Base-by-base conservation (phyloP, 2,329 filamentous ascomycete species). In the Knoxdaviesia capensis region DNA sequence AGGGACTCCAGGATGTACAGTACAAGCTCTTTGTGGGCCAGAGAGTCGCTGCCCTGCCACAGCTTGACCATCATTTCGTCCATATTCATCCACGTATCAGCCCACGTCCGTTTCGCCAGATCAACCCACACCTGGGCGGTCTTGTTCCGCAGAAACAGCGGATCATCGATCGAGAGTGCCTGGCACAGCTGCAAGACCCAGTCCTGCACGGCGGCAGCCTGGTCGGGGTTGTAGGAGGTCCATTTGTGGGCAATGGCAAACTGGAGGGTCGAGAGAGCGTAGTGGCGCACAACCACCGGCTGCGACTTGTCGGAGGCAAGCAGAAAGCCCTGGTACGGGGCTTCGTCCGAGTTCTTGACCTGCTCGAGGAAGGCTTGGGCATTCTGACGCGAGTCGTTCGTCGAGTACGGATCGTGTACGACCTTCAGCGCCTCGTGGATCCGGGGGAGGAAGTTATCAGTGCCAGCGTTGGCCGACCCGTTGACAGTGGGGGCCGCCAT, bases 51-150 rank as follows among this genome's bases (percentile, higher is more conserved):
- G 10, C 69, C 58, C 56, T 86, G 78, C 90, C 90, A 98, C 20
- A 96, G 67, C 52, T 76, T 71, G 38, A 87, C 73, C 43, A 98
- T 69, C 53, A 82, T 69, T 48, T 76, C 63, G 56, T 98, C 92
- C 88, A 98, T 94, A 54, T 92, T 77, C 65, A 81, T 77, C 90
- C 92, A 98, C 47, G 90, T 81, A 32, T 74, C 68, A n/a, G 71
- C 84, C 90, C 90, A 98, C 54, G 76, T 82, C 52, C 88, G 74
- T 64, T 96, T 96, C 36, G 87, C 86, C 42, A 94, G 68, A 58
- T 96, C 90, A 6, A 87, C 83, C 90, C 90, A 98, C 47, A 98
- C 63, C 59, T 93, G 81, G 31, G 84, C 85, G 33, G 90, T 79
- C 63, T 98, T 98, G 66, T 93, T 96, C 50, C 88, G 73, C 48